phyloP scores from a whole-genome alignment of 1,284 basidiomycete species.

The Ganoderma lingzhi region DNA sequence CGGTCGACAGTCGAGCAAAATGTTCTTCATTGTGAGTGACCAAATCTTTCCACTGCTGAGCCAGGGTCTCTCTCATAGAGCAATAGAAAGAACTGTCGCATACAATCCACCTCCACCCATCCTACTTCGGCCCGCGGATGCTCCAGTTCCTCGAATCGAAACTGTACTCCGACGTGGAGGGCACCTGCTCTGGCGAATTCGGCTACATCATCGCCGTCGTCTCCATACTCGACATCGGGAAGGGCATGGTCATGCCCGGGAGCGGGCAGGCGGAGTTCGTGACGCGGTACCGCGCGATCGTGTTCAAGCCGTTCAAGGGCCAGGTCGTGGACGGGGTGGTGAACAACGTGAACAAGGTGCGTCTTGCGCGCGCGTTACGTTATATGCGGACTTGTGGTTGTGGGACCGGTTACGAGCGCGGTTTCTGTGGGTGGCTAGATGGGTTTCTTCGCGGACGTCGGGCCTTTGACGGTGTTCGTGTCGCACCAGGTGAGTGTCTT shows the following conservation, averaged over 20 bases:
- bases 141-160: constrained; percentile 93
- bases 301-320: constrained; percentile 98
- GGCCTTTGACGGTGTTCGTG: constrained; percentile 92
- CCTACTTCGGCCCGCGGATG: constrained; percentile 97
- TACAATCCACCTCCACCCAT: constrained; percentile 95
- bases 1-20: constrained; percentile 38
- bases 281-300: constrained; percentile 90
- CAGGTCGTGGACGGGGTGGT: constrained; percentile 98
- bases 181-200: constrained; percentile 94
- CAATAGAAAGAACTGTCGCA: constrained; percentile 92
- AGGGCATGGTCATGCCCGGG: constrained; percentile 91
- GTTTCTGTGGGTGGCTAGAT: constrained; percentile 61
- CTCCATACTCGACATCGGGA: constrained; percentile 87
- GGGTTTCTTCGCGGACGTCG: constrained; percentile 98
- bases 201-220: constrained; percentile 99
- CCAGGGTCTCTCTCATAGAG: constrained; percentile 23
- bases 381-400: neutral
- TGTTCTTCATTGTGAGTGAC: constrained; percentile 82
- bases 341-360: constrained; percentile 94
- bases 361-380: constrained; percentile 33
- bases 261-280: constrained; percentile 96
- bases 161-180: constrained; percentile 96
- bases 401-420: neutral
- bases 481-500: constrained; percentile 84
- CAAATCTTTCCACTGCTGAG: constrained; percentile 6